phyloP scores from a whole-genome alignment of 768 basidiomycete genomes.

The Pholiota molesta region DNA sequence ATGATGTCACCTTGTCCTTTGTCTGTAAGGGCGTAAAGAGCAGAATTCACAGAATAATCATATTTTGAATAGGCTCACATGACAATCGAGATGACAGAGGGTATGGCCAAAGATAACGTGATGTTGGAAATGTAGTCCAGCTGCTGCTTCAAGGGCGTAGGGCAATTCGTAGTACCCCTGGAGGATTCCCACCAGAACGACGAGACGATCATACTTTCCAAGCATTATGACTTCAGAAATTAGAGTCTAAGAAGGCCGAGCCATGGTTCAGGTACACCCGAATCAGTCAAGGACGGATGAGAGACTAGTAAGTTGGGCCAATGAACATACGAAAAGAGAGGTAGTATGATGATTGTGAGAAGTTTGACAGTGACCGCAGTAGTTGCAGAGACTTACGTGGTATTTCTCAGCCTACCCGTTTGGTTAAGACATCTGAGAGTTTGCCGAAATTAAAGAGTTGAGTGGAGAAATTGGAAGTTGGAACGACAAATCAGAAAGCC shows the following conservation, averaged over 20 bases:
- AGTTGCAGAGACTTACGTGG: not conserved
- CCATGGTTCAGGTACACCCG: too few species aligned
- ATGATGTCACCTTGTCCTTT: not conserved
- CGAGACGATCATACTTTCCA: not conserved
- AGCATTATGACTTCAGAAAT: not conserved
- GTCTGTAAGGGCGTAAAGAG: not conserved
- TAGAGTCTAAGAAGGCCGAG: too few species aligned
- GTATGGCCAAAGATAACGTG: not conserved
- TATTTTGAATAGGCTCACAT: not conserved
- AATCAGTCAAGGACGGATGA: too few species aligned
- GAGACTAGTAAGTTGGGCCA: too few species aligned
- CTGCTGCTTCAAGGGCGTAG: too few species aligned
- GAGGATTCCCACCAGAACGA: too few species aligned
- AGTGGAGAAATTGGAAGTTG: not conserved
- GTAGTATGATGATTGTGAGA: not conserved
- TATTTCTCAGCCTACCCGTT: not conserved
- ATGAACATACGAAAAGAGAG: too few species aligned
- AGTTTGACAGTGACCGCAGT: not conserved
- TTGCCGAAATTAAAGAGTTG: not conserved
- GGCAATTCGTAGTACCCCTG: too few species aligned
- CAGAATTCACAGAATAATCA: not conserved
- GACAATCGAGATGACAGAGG: not conserved
- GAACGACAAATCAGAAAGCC: not conserved
- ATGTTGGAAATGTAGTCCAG: not conserved
- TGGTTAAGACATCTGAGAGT: not conserved